phyloP scores from a whole-genome alignment of 2,329 filamentous ascomycete species.

The Arthrobotrys pseudoclavata region DNA sequence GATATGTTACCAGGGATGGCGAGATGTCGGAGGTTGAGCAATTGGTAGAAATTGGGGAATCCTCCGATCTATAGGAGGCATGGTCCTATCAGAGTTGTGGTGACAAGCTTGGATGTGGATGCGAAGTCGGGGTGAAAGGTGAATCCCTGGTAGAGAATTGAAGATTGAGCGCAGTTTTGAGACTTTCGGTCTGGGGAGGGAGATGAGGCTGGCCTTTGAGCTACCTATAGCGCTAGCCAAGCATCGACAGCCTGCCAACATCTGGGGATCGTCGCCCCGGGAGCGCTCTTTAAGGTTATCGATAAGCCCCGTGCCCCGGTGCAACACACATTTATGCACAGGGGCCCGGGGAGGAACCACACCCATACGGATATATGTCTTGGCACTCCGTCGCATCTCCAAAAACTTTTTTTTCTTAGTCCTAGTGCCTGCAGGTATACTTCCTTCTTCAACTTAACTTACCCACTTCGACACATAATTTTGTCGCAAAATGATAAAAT shows the following conservation, averaged over 20 bases:
- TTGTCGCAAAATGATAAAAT: slow-evolving; percentile 9
- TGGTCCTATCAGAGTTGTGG: slow-evolving; percentile 39
- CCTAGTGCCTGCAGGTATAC: not conserved
- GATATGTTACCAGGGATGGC: slow-evolving; percentile 20
- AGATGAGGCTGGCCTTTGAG: slow-evolving; percentile 18
- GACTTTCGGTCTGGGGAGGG: slow-evolving; percentile 28
- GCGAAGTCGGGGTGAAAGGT: slow-evolving; percentile 9
- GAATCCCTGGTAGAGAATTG: slow-evolving; percentile 3
- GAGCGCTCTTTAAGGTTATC: slow-evolving; percentile 23
- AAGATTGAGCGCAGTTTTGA: slow-evolving; percentile 3
- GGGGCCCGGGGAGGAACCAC: not conserved
- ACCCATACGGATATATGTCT: not conserved
- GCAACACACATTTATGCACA: too few species aligned
- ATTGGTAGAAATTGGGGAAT: slow-evolving; percentile 42
- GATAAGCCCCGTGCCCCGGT: slow-evolving; percentile 29
- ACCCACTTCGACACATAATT: not conserved
- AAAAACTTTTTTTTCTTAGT: slow-evolving; percentile 55
- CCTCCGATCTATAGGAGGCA: slow-evolving; percentile 51
- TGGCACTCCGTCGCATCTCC: slow-evolving; percentile 49
- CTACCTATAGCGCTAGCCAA: not conserved
- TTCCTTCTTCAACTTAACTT: not conserved
- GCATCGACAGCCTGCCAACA: slow-evolving; percentile 21
- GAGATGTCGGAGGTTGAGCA: slow-evolving; percentile 38
- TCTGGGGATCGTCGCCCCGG: slow-evolving; percentile 1
- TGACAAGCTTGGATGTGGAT: slow-evolving; percentile 5